Conservation (phyloP, 345 rosid species). For the Salix caprea region DNA sequence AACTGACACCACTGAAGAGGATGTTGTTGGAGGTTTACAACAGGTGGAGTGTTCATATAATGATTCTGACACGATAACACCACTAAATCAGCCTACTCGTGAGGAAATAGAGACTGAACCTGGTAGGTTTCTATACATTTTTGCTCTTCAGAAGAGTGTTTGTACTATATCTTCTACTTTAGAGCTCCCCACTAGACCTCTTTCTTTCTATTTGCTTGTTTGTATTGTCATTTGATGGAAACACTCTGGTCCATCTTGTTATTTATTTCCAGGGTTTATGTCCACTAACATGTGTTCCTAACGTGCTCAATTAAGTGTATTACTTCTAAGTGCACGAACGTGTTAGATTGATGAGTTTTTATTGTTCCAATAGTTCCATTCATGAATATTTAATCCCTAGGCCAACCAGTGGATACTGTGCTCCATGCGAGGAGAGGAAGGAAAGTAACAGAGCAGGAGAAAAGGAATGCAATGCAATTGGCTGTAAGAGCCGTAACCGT, state of each 20-base stretch:
- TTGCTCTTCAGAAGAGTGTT: not conserved
- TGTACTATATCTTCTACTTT: not conserved
- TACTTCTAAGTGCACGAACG: not conserved
- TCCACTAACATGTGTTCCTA: not conserved
- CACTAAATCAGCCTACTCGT: conserved; percentile 2
- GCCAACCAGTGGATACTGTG: not conserved
- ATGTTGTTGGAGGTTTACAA: conserved; percentile 20
- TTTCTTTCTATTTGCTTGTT: not conserved
- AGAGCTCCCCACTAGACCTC: not conserved
- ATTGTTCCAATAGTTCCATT: not conserved
- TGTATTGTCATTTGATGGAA: not conserved
- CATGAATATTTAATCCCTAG: not conserved
- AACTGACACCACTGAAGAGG: not conserved
- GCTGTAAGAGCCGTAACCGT: conserved; percentile 29
- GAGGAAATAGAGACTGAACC: conserved; percentile 20
- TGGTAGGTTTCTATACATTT: conserved; percentile 22
- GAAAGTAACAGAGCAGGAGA: conserved; percentile 28
- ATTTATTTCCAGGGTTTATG: not conserved
- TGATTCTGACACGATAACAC: not conserved
- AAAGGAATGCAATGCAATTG: conserved; percentile 19
- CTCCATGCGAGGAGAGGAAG: conserved; percentile 26
- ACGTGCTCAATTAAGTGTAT: not conserved
- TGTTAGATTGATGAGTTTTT: not conserved
- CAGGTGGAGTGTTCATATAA: conserved; percentile 14
- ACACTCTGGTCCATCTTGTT: not conserved